A percentile compares a stretch with the other conserved stretches of the same genome.
Evolutionary conservation across 306 rosid genomes (phyloP).

Genomic region (Boehmeria nivea): DNA sequence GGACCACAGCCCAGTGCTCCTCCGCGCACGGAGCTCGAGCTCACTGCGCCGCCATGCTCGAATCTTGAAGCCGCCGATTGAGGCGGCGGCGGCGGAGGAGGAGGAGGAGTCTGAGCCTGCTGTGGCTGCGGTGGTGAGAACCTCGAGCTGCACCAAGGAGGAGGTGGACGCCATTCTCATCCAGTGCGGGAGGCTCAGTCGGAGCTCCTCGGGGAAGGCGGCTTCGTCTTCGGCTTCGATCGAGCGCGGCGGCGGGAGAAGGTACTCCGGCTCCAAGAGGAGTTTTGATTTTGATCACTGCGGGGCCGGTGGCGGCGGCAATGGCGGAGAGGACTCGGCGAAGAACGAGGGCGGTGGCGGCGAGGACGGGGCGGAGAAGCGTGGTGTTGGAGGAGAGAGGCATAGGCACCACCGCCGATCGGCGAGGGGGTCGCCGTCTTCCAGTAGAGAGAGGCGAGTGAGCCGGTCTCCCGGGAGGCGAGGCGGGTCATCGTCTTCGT

Average conservation of each 20-base stretch:
- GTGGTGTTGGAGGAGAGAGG: slow-evolving; percentile 26
- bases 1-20: too few species aligned
- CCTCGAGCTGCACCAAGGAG: slow-evolving; percentile 87
- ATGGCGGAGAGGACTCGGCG: slow-evolving; percentile 24
- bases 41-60: too few species aligned
- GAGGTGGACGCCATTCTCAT: slow-evolving; percentile 91
- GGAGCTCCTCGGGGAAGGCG: slow-evolving; percentile 82
- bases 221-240: slow-evolving; percentile 46
- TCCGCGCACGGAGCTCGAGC: too few species aligned
- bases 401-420: slow-evolving; percentile 48
- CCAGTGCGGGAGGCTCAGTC: slow-evolving; percentile 87
- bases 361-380: slow-evolving; percentile 18
- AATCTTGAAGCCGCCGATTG: slow-evolving; percentile 17
- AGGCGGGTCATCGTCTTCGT: slow-evolving; percentile 28
- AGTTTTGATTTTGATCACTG: slow-evolving; percentile 66
- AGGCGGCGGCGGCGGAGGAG: slow-evolving; percentile 1
- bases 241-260: slow-evolving; percentile 33
- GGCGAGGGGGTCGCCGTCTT: slow-evolving; percentile 41
- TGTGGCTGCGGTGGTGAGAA: slow-evolving; percentile 42
- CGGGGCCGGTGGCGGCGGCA: slow-evolving; percentile 41
- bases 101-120: not conserved
- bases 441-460: slow-evolving; percentile 76
- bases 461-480: slow-evolving; percentile 88
- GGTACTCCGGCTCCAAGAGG: slow-evolving; percentile 83
- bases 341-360: slow-evolving; percentile 24